Base-by-base conservation (phyloP, 2,329 filamentous ascomycete genomes). In the Cercospora nicotianae region DNA sequence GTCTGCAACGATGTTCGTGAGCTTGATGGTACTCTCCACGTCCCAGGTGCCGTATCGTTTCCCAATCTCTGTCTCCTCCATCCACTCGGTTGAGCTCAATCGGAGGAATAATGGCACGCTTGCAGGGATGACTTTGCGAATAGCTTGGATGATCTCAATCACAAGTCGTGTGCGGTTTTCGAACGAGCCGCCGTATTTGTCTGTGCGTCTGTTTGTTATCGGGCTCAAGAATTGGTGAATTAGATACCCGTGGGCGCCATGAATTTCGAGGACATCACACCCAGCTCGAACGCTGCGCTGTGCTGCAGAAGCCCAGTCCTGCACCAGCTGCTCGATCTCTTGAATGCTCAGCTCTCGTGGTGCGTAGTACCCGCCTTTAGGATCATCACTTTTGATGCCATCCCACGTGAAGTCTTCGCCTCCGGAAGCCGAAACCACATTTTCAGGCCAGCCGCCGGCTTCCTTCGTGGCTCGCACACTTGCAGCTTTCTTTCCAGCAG, bases 231-330 rank as follows among this genome's bases (percentile, higher is more conserved):
- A 94, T 6, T 83, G 80, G 71, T 89, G 87, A 0, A 94, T 81
- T 0, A 95, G 84, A 75, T 94, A 95, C 0, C 92, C 91, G 74
- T 95, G 92, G 0, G 91, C 92, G 70, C 85, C 86, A 81, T 95
- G 92, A 57, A 96, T 87, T 77, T 96, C 92, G 66, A 95, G 88
- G 3, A 89, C 86, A 76, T 96, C 92, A 39, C 91, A 86, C 0
- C 92, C 93, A 1, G 89, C 90, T 36, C 77, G 76, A 5, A 84
- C 69, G 12, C 81, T 76, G 20, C 82, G 78, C 67, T 86, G 80
- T 2, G 94, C 79, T 1, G 91, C 87, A 39, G 83, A 84, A 6
- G 83, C 87, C 81, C 87, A 95, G 20, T 85, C 85, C 51, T 80
- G 77, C 72, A 93, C 89, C 42, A 92, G 79, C 7, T 82, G 79